Evolutionary conservation across 176 grass and related monocot genomes (phyloP), one percentile per base, ranked within the genome.

Genomic region (Tuctoria greenei): DNA sequence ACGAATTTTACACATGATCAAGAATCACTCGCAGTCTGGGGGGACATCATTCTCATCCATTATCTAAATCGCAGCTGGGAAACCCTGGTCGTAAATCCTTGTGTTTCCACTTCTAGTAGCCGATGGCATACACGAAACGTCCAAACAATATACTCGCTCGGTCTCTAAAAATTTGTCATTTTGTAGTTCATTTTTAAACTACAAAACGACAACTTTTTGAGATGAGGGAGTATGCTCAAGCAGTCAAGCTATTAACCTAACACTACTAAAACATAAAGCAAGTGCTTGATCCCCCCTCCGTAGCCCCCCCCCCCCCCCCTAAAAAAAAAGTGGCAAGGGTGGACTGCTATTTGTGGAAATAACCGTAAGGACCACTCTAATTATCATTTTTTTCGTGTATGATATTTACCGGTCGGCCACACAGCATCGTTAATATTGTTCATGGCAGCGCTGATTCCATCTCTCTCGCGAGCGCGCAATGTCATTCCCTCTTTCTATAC

Each of bases 391-490:
- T 45, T 35, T 16, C 36, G 4, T 21, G n/a, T 40, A 35, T 4
- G 10, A 21, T 47, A 71, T 36, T 31, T 52, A 71, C 43, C 26
- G 18, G 43, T 76, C 34, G 58, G 58, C 72, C 76, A 62, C 57
- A 0, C 6, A 50, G 42, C 67, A 52, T 64, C 17, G 24, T 63
- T 83, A 75, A 79, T 31, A 3, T 15, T 63, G 67, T 56, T 74
- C 58, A 11, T 51, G 21, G 39, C 43, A 67, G 46, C 56, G 39
- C 37, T 75, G 86, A 69, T 88, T 79, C 69, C 80, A 79, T 14
- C 31, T 28, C 55, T 72, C 72, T 70, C 7, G 73, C 31, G 31
- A n/a, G n/a, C 31, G 31, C 3, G 31, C 52, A 35, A 39, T 74
- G 44, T 4, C 56, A 31, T 46, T 60, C 20, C 36, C 54, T n/a